These are phyloP conservation scores for Beauveria sp. DNA, from an alignment of 2,329 filamentous ascomycete genomes.

Conservation along the genomic window DNA sequence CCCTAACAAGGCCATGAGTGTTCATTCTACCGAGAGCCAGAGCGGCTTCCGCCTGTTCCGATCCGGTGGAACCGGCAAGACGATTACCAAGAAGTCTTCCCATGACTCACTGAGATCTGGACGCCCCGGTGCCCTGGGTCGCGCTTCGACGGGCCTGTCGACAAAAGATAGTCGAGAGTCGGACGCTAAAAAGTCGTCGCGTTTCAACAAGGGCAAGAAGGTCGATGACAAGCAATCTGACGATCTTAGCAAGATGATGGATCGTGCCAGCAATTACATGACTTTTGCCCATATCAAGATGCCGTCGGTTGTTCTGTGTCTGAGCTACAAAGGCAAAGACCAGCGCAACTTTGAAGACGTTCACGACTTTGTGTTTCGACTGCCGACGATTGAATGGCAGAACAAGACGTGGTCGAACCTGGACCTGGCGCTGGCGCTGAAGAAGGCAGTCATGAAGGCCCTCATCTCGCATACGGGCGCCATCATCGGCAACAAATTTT, in stretches of 20 bases:
- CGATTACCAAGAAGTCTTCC: constrained; percentile 45
- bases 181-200: constrained; percentile 40
- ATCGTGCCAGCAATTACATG: constrained; percentile 92
- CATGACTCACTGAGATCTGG: constrained; percentile 45
- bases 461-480: constrained; percentile 92
- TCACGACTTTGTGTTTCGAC: constrained; percentile 92
- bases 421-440: constrained; percentile 83
- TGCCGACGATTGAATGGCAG: constrained; percentile 89
- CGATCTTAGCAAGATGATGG: constrained; percentile 94
- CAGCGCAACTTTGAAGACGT: constrained; percentile 95
- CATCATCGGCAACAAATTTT: constrained; percentile 96
- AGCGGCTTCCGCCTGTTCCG: constrained; percentile 45
- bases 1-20: constrained; percentile 40
- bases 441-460: constrained; percentile 89
- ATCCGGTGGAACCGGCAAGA: constrained; percentile 34
- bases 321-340: constrained; percentile 94
- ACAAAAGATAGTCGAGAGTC: constrained; percentile 32
- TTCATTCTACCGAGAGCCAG: constrained; percentile 42
- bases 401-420: constrained; percentile 99
- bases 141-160: constrained; percentile 34
- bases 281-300: constrained; percentile 93
- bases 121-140: constrained; percentile 35
- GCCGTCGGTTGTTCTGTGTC: constrained; percentile 86
- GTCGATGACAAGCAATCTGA: constrained; percentile 61
- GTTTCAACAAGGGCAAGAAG: constrained; percentile 50